Percentiles rank a stretch among this genome's conserved stretches.
phyloP scores from a whole-genome alignment of 192 early-diverging fungal genomes.

The Coemansia sp. region DNA sequence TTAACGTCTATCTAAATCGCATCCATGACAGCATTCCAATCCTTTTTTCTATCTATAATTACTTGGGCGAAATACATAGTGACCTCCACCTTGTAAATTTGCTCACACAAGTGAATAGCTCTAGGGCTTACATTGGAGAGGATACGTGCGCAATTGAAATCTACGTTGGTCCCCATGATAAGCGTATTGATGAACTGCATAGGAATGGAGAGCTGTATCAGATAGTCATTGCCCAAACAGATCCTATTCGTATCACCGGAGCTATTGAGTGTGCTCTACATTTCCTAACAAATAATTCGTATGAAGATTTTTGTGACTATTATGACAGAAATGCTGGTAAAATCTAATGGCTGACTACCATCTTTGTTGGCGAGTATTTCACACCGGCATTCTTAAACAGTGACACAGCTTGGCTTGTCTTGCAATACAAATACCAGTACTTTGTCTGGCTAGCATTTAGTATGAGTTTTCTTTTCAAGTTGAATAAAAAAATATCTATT shows the following conservation, averaged over 20 bases:
- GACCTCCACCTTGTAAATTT: too few relatives aligned
- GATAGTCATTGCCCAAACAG: not conserved
- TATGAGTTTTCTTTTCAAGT: too few relatives aligned
- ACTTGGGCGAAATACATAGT: too few relatives aligned
- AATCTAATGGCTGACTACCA: not conserved
- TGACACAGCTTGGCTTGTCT: not conserved
- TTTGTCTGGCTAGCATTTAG: too few relatives aligned
- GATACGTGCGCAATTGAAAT: not conserved
- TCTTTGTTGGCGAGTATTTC: not conserved
- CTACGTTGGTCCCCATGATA: not conserved
- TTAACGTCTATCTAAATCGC: too few relatives aligned
- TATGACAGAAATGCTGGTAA: not conserved
- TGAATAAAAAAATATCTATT: too few relatives aligned
- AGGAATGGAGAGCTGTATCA: not conserved
- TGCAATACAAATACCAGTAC: too few relatives aligned
- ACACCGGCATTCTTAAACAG: not conserved
- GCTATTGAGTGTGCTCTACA: not conserved
- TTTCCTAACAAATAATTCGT: not conserved
- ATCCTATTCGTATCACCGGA: not conserved
- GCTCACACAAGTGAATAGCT: too few relatives aligned
- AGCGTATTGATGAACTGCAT: not conserved
- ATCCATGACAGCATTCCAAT: too few relatives aligned
- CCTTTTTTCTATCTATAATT: too few relatives aligned
- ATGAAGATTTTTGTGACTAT: not conserved
- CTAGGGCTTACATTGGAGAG: too few relatives aligned